phyloP scores from a whole-genome alignment of 78 protist genomes.

The Planoprotostelium fungivorum region DNA sequence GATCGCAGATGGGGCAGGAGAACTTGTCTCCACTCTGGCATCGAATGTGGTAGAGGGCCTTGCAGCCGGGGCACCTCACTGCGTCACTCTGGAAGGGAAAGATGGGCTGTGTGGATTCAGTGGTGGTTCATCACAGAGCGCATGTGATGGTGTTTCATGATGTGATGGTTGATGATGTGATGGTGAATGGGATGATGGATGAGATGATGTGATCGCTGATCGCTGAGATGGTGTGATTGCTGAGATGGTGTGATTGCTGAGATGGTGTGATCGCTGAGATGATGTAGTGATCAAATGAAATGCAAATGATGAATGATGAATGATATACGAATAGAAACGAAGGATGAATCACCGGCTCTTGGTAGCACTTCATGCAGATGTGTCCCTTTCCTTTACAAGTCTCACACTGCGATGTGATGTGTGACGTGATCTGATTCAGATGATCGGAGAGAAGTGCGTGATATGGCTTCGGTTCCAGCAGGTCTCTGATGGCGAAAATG shows the following conservation, averaged over 20 bases:
- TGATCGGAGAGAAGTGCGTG: not conserved
- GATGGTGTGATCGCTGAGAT: not conserved
- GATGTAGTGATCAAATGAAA: not conserved
- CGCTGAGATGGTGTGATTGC: not conserved
- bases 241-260: not conserved
- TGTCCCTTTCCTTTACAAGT: not conserved
- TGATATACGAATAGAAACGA: not conserved
- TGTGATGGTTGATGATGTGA: no score
- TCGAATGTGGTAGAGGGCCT: not conserved
- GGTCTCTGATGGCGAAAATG: not conserved
- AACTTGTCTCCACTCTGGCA: not conserved
- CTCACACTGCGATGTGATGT: not conserved
- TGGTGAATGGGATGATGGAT: no score
- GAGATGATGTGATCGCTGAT: no score
- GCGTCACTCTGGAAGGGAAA: not conserved
- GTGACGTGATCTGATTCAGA: not conserved
- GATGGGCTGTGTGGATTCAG: not conserved
- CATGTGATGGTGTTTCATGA: no score
- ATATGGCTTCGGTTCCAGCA: not conserved
- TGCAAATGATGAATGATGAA: not conserved
- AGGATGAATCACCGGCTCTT: not conserved
- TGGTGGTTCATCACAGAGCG: no score
- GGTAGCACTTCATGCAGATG: not conserved
- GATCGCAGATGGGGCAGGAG: not conserved
- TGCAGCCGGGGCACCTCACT: not conserved